Percentiles rank a stretch among this genome's conserved stretches.
Conservation (phyloP, 2,329 filamentous ascomycete genomes). For the Trichothecium sympodiale region DNA sequence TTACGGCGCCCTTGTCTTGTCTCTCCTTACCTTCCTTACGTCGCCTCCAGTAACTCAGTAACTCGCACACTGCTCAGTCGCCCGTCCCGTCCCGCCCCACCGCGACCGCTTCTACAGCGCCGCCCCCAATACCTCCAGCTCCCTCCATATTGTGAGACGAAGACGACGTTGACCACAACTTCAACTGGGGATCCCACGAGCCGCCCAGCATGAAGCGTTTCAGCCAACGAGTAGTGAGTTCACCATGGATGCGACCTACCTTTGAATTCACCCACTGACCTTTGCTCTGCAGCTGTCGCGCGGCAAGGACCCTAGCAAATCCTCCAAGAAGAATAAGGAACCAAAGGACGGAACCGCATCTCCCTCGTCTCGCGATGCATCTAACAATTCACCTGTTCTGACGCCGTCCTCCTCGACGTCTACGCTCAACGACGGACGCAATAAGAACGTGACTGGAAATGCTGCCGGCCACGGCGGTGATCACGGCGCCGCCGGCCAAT, state of each 20-base stretch:
- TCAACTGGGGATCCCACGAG: conserved; percentile 1
- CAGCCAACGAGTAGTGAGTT: conserved; percentile 89
- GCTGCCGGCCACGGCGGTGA: conserved; percentile 33
- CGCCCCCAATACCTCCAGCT: neutral
- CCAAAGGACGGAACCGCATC: conserved; percentile 69
- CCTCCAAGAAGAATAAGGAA: conserved; percentile 65
- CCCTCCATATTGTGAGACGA: neutral
- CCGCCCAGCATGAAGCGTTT: conserved; percentile 83
- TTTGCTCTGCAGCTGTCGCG: conserved; percentile 64
- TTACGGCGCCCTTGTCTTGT: no score
- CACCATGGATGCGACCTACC: neutral
- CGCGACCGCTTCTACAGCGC: conserved; percentile 1
- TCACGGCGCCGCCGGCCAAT: conserved; percentile 29
- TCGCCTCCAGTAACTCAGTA: no score
- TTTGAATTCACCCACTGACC: neutral
- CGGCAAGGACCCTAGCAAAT: conserved; percentile 79
- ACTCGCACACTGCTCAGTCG: neutral
- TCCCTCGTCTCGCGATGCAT: conserved; percentile 48
- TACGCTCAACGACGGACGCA: conserved; percentile 73
- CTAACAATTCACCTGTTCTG: conserved; percentile 49
- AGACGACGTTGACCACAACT: no score
- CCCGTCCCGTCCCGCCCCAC: conserved; percentile 2
- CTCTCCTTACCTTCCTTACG: no score
- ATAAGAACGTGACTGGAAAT: conserved; percentile 62
- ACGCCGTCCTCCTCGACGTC: conserved; percentile 88